Evolutionary conservation across 1,139 yeast genomes (phyloP).

Genomic region (Scheffersomyces cryptocercus): DNA sequence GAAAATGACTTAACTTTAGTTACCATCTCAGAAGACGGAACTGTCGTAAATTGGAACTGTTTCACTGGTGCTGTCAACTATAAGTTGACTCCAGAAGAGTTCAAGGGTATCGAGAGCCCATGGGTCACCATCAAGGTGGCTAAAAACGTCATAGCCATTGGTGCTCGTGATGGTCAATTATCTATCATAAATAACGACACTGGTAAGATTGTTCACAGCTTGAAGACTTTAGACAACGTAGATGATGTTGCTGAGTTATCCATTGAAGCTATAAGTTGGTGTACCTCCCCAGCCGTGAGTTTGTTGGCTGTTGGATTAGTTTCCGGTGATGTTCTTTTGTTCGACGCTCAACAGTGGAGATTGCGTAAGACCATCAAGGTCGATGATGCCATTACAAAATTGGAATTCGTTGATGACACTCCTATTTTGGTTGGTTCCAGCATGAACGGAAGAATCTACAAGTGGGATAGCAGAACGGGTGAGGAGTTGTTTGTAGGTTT

Average conservation of each 20-base stretch:
- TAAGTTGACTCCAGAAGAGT: slow-evolving; percentile 62
- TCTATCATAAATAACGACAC: slow-evolving; percentile 71
- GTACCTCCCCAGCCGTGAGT: slow-evolving; percentile 55
- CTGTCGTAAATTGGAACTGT: slow-evolving; percentile 87
- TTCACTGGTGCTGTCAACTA: slow-evolving; percentile 70
- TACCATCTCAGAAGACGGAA: slow-evolving; percentile 86
- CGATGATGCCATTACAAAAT: slow-evolving; percentile 81
- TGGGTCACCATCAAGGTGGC: slow-evolving; percentile 72
- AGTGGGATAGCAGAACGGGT: slow-evolving; percentile 90
- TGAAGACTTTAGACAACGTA: slow-evolving; percentile 61
- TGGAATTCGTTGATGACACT: slow-evolving; percentile 59
- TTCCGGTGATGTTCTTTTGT: slow-evolving; percentile 78
- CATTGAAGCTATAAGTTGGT: slow-evolving; percentile 86
- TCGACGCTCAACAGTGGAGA: slow-evolving; percentile 86
- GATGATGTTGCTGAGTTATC: slow-evolving; percentile 75
- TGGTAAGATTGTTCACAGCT: slow-evolving; percentile 69
- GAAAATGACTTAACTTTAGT: slow-evolving; percentile 66
- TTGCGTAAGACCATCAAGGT: slow-evolving; percentile 69
- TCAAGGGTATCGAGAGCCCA: slow-evolving; percentile 75
- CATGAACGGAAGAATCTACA: slow-evolving; percentile 82
- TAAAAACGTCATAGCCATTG: slow-evolving; percentile 62
- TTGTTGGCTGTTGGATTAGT: slow-evolving; percentile 84
- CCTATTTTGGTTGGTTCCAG: slow-evolving; percentile 70
- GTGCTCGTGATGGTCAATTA: slow-evolving; percentile 85
- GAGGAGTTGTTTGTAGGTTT: slow-evolving; percentile 71